Evolutionary conservation across 352 stramenopile species (phyloP).

Genomic region (Elongisporangium senticosum): DNA sequence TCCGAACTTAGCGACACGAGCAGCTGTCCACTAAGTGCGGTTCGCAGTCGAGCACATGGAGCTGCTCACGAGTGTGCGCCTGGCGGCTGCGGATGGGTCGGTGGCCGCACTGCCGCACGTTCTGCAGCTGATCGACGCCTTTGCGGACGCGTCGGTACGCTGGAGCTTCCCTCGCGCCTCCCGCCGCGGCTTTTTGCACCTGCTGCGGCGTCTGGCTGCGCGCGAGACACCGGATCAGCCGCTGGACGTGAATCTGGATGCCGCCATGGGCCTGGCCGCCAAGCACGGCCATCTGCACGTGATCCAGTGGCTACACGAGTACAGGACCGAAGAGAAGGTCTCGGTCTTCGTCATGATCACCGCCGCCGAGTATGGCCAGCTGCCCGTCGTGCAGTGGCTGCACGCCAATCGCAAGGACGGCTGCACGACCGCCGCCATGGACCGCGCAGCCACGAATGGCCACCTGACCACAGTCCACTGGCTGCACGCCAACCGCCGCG

Average conservation of each 20-base stretch:
- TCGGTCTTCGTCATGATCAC: constrained; percentile 38
- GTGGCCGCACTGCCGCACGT: constrained; percentile 34
- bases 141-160: constrained; percentile 21
- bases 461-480: constrained; percentile 31
- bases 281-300: constrained; percentile 23
- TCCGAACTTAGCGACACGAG: background rate
- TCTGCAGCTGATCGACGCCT: constrained; percentile 26
- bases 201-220: constrained; percentile 28
- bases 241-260: constrained; percentile 25
- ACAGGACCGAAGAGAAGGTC: constrained; percentile 19
- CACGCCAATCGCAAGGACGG: constrained; percentile 16
- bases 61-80: constrained; percentile 12
- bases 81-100: constrained; percentile 12
- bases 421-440: constrained; percentile 29
- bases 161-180: constrained; percentile 41
- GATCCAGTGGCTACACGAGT: constrained; percentile 25
- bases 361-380: constrained; percentile 23
- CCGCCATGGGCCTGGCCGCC: constrained; percentile 30
- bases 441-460: constrained; percentile 31
- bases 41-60: background rate
- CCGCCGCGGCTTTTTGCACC: constrained; percentile 26
- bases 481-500: constrained; percentile 25
- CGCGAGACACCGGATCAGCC: constrained; percentile 9
- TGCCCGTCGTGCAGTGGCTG: constrained; percentile 30
- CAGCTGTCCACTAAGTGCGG: background rate